Percentiles rank a stretch among this genome's conserved stretches.
These are phyloP conservation scores for Perkinsus chesapeaki DNA, from an alignment of 169 alveolate species.

Conservation along the genomic window DNA sequence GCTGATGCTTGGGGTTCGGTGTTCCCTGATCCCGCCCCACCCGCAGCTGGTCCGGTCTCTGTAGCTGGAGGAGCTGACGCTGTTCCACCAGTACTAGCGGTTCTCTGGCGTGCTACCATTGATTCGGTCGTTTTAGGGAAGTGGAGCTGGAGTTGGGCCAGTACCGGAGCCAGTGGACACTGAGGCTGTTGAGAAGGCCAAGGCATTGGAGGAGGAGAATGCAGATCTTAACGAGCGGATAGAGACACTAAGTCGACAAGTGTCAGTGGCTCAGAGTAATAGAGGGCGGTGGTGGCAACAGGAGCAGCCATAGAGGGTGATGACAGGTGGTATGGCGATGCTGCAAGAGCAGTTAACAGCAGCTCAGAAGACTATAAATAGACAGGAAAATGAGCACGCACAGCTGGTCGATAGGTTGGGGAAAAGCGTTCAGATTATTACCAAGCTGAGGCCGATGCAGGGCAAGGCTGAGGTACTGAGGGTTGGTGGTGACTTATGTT, in stretches of 20 bases:
- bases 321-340: background rate
- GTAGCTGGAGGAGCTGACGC: background rate
- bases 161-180: background rate
- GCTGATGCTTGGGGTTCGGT: background rate
- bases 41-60: background rate
- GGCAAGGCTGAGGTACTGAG: constrained; percentile 6
- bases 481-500: background rate
- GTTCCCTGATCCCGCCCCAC: background rate
- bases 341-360: background rate
- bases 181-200: background rate
- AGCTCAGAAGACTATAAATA: background rate
- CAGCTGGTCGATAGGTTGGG: background rate
- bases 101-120: background rate
- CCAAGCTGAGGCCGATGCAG: background rate
- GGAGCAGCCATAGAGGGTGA: background rate
- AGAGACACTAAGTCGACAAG: background rate
- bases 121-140: background rate
- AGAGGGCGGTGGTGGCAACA: background rate
- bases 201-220: background rate
- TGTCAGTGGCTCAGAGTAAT: background rate
- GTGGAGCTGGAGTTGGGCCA: background rate
- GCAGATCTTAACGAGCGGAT: background rate
- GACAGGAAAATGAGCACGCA: background rate
- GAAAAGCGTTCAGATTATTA: background rate
- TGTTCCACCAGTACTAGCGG: background rate